Base-by-base conservation (phyloP, 225 moss, liverwort and hornwort species). In the Polytrichum formosum region DNA sequence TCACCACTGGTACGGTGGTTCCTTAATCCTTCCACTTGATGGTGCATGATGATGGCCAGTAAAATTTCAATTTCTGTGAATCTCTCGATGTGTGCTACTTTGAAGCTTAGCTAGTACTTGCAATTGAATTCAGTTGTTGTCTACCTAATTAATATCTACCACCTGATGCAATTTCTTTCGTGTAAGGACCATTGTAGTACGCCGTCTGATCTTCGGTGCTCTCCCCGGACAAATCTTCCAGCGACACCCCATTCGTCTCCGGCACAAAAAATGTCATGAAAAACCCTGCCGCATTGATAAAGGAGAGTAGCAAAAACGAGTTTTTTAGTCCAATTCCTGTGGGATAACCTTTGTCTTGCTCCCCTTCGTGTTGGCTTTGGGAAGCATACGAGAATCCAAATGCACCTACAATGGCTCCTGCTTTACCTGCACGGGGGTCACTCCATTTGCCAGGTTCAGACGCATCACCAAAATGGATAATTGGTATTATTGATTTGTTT, bases 211-310 rank as follows among this genome's bases (percentile, higher is more conserved):
- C 75, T 26, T 67, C 68, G n/a, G 55, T 56, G 33, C 80, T 83
- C 72, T 83, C 83, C 5, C 80, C 83, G 0, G 80, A 83, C 0
- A 83, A 65, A 29, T 83, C 83, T 72, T 83, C 83, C 46, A 80
- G 68, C 16, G 77, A 74, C 26, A 26, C 37, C 2, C 80, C 80
- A 0, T 77, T 80, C 0, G 83, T 83, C 61, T 83, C 83, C 0
- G 80, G 83, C 4, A 83, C 72, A 0, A 80, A 22, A 18, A 83
- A 83, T 5, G 74, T 72, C 55, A 35, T 76, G 68, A 77, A 74
- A 54, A 83, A 83, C 0, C 83, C 83, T 5, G 69, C 53, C 5
- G 68, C 77, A 23, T 80, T 84, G 53, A 84, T 74, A 46, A 77
- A 30, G 6, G 80, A 73, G 22, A 83, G 65, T 71, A 83, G 22